Evolutionary conservation across 495 filamentous ascomycete genomes (phyloP), one percentile per base, ranked within the genome.

Genomic region (Penicillium silybi): DNA sequence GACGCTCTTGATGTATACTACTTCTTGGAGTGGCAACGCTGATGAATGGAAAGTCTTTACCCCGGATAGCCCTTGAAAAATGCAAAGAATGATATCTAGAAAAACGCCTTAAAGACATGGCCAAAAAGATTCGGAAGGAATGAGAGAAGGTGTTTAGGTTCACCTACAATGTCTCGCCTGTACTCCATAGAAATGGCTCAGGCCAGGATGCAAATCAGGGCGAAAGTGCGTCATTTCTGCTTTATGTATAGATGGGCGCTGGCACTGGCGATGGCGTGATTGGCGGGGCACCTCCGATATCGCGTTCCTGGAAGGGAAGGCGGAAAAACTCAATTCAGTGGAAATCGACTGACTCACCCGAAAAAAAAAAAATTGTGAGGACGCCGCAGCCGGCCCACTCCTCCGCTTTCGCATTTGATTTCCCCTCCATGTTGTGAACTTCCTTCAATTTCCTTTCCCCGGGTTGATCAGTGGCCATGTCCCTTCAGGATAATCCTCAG

Each of bases 321-420:
- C 62, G 63, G 67, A 63, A 63, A 52, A 65, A 56, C 44, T 40
- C 51, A 53, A 58, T 50, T 44, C 11, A 27, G 15, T 27, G 26
- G 53, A 60, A 57, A 58, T 39, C 15, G 44, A 50, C 44, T 48
- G 39, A 53, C 43, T 55, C 46, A 55, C 38, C 41, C 22, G 23
- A 51, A 52, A 57, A 52, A 44, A 44, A 49, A 57, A 48, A 42
- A 53, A 40, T 17, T 9, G 10, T 18, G 37, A 39, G 37, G 15
- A 25, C 44, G 49, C 49, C 53, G 46, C 50, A 56, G 42, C 35
- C 39, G 57, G 57, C 57, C 53, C 58, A 53, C 58, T 53, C 44
- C 69, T 73, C 67, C 67, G 70, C 70, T 70, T 73, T 73, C 66
- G 67, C 51, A n/a, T n/a, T 53, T 40, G 45, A 42, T 42, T 34